Evolutionary conservation across 2,329 filamentous ascomycete species (phyloP).

Genomic region (Ascochyta clinopodiicola): DNA sequence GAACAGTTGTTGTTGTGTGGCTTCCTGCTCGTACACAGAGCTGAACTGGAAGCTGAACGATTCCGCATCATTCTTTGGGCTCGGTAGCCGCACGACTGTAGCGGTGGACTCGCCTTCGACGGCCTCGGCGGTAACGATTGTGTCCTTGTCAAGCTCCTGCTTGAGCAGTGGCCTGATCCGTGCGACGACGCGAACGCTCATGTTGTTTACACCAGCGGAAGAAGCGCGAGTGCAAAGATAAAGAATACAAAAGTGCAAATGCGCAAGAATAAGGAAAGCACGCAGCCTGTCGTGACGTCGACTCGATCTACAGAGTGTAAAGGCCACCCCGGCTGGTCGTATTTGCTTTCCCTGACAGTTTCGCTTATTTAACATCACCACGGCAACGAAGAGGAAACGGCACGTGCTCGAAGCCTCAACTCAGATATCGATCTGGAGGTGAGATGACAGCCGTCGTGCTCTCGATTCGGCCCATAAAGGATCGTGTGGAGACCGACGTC

Average conservation of each 20-base stretch:
- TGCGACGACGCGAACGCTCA: constrained; percentile 84
- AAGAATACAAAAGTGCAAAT: constrained; percentile 29
- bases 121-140: constrained; percentile 74
- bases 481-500: too few species aligned
- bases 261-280: constrained; percentile 43
- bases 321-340: constrained; percentile 18
- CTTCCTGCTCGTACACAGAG: constrained; percentile 81
- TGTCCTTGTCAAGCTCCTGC: constrained; percentile 84
- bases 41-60: constrained; percentile 96
- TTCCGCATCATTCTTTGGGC: constrained; percentile 89
- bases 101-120: constrained; percentile 50
- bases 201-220: constrained; percentile 27
- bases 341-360: constrained; percentile 16
- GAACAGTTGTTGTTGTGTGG: constrained; percentile 86
- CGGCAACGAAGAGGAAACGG: constrained; percentile 11
- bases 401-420: constrained; percentile 20
- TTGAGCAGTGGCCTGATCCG: constrained; percentile 87
- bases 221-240: constrained; percentile 16
- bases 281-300: constrained; percentile 39
- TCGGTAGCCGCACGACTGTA: constrained; percentile 84
- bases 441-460: neutral
- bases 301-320: constrained; percentile 23
- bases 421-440: neutral
- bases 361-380: constrained; percentile 9
- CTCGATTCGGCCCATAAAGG: too few species aligned